Percentiles rank a stretch among this genome's conserved stretches.
These are phyloP conservation scores for Talaromyces islandicus DNA, from an alignment of 2,329 filamentous ascomycete genomes.

Conservation along the genomic window DNA sequence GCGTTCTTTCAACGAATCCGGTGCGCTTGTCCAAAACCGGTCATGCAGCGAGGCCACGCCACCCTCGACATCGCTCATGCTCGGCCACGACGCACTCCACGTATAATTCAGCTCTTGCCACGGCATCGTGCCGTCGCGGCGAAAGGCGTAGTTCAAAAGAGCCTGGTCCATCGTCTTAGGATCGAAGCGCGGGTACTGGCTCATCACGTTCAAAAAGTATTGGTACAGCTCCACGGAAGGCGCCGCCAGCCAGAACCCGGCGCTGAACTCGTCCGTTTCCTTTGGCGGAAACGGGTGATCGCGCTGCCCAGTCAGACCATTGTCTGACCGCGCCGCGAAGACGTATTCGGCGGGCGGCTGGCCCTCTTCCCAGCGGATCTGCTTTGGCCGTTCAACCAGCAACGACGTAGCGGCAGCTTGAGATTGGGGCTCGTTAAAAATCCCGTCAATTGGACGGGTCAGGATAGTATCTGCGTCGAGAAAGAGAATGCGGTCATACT, in stretches of 20 bases:
- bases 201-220: constrained; percentile 33
- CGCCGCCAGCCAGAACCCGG: constrained; percentile 36
- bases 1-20: neutral
- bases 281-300: constrained; percentile 6
- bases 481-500: constrained; percentile 39
- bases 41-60: constrained; percentile 1
- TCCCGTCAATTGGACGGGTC: constrained; percentile 28
- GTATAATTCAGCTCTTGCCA: constrained; percentile 33
- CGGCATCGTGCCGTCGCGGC: constrained; percentile 36
- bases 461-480: constrained; percentile 41
- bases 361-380: constrained; percentile 3
- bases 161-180: constrained; percentile 37
- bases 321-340: constrained; percentile 4
- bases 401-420: neutral
- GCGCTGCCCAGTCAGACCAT: neutral
- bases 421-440: constrained; percentile 29
- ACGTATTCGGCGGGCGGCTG: constrained; percentile 5
- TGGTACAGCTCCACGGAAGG: constrained; percentile 34
- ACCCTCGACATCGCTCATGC: neutral
- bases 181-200: constrained; percentile 31
- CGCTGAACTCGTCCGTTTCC: constrained; percentile 7
- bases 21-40: neutral
- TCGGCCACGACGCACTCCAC: constrained; percentile 25
- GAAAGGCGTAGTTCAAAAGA: constrained; percentile 41
- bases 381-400: neutral